Evolutionary conservation across 2,329 filamentous ascomycete genomes (phyloP), one percentile per base, ranked within the genome.

Genomic region (Macroventuria anomochaeta): DNA sequence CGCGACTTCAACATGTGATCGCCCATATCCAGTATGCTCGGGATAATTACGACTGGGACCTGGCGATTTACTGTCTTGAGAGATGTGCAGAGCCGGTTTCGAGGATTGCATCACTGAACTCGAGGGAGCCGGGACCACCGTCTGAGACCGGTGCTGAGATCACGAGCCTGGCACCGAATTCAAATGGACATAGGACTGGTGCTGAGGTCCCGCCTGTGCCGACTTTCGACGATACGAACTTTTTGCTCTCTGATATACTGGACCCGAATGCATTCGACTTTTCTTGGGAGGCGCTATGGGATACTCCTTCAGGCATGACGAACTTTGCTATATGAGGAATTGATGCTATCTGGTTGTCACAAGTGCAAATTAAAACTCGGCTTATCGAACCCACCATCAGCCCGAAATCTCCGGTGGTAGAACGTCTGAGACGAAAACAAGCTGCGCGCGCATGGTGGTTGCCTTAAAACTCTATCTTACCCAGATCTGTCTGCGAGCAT

Each of bases 1-100:
- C 72, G 6, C 79, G 79, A 21, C 79, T 83, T 2, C 76, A 82
- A 52, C 75, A 74, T 2, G 73, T 82, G 34, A 77, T 80, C 31
- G 72, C 75, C 7, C 77, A 80, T 26, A 76, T 83, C 7, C 77
- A 78, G 33, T 72, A 75, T 39, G 79, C 80, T 18, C 73, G 76
- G 12, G 77, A 79, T 25, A 77, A 81, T 43, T 78, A 81, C 60
- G 77, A 81, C 42, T 84, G 82, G 81, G 82, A 84, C 57, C 76
- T 84, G 7, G 81, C 81, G 7, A 78, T 81, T 41, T 83, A 82
- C 67, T 83, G 80, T 37, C 68, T 84, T 3, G 80, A 83, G 34
- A 56, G 74, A 17, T 76, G 73, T 43, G 64, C 69, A 3, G 72
- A 73, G 53, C 64, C 74, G 0, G 72, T 77, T 13, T 60, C 64